phyloP scores from a whole-genome alignment of 2,329 filamentous ascomycete species.

The Metarhizium rileyi region DNA sequence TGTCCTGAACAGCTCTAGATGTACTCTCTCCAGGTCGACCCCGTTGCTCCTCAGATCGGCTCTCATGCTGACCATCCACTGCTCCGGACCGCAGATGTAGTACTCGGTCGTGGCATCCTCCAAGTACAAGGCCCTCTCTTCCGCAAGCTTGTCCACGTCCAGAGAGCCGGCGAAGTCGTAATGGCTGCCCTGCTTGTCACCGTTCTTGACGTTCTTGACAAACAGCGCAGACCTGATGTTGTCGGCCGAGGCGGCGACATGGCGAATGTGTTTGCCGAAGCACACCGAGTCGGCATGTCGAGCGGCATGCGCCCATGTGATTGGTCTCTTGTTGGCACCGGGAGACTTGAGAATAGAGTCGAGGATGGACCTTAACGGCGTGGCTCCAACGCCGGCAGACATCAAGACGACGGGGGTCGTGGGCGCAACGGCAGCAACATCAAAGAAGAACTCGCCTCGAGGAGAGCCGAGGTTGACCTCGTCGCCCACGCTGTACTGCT shows the following conservation, averaged over 20 bases:
- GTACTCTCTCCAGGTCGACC: conserved; percentile 44
- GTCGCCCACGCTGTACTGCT: conserved; percentile 37
- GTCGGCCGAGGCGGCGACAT: conserved; percentile 21
- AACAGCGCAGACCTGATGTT: conserved; percentile 36
- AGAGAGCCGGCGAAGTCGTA: conserved; percentile 49
- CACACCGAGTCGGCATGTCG: conserved; percentile 40
- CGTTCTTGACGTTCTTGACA: conserved; percentile 34
- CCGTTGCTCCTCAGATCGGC: conserved; percentile 39
- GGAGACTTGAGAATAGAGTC: conserved; percentile 35
- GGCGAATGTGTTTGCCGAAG: conserved; percentile 41
- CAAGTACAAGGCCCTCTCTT: conserved; percentile 39
- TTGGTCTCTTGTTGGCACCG: conserved; percentile 26
- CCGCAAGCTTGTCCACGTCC: conserved; percentile 42
- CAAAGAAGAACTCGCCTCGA: conserved; percentile 52
- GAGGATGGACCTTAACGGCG: conserved; percentile 56
- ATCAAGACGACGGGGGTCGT: conserved; percentile 53
- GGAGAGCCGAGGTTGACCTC: conserved; percentile 46
- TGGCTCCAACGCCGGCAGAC: conserved; percentile 59
- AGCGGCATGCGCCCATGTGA: conserved; percentile 56
- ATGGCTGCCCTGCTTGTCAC: conserved; percentile 36
- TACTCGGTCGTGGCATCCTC: conserved; percentile 47
- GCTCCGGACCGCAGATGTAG: conserved; percentile 57
- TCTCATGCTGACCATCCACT: conserved; percentile 55
- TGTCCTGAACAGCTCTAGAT: conserved; percentile 55
- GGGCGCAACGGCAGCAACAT: conserved; percentile 30